Conservation (phyloP, 768 basidiomycete species). For the Tubosaeta sp. region DNA sequence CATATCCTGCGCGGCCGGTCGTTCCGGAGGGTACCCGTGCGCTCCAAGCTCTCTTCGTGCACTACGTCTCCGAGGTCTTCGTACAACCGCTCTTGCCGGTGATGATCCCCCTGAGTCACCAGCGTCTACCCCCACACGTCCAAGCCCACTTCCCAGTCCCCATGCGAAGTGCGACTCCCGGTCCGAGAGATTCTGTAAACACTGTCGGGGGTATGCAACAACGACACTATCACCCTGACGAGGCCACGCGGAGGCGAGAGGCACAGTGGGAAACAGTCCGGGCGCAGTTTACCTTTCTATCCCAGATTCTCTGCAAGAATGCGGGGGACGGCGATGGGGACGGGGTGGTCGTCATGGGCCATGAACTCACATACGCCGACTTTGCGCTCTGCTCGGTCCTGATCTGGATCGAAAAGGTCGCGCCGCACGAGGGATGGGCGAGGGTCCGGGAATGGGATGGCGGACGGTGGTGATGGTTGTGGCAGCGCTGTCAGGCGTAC, state of each 20-base stretch:
- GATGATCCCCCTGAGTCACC: constrained; percentile 65
- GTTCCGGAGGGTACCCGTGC: constrained; percentile 69
- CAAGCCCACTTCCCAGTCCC: constrained; percentile 45
- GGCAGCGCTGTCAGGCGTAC: constrained; percentile 56
- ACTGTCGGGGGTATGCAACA: neutral
- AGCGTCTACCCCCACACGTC: constrained; percentile 51
- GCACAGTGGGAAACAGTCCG: constrained; percentile 61
- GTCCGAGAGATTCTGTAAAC: neutral
- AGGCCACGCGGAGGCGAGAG: constrained; percentile 42
- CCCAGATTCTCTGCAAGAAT: constrained; percentile 66
- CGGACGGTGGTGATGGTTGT: constrained; percentile 62
- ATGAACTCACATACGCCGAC: constrained; percentile 66
- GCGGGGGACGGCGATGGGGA: constrained; percentile 57
- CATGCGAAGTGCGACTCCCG: constrained; percentile 18
- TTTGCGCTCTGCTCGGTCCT: constrained; percentile 69
- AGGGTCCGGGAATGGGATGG: constrained; percentile 65
- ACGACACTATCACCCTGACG: neutral
- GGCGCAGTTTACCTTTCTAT: constrained; percentile 64
- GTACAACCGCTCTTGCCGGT: constrained; percentile 63
- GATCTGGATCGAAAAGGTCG: constrained; percentile 70
- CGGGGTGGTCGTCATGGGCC: constrained; percentile 60
- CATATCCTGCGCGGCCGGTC: constrained; percentile 65
- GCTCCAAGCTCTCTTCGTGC: constrained; percentile 64
- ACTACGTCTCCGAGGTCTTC: constrained; percentile 64
- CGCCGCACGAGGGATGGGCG: constrained; percentile 71